Evolutionary conservation across 1,139 yeast genomes (phyloP).

Genomic region (Debaryomycetaceae sp.): DNA sequence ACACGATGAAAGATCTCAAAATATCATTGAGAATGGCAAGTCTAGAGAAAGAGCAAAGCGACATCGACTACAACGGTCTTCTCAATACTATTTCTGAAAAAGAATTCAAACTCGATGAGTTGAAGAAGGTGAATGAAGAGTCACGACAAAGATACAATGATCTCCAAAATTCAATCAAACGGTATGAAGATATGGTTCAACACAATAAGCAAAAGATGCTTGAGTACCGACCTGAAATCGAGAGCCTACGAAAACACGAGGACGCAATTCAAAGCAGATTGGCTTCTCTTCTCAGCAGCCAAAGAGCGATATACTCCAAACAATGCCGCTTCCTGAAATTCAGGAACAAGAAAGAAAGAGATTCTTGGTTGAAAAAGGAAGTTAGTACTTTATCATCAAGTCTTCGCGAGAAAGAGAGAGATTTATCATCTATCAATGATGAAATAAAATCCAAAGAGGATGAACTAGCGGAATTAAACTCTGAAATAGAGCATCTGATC

Average conservation of each 20-base stretch:
- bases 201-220: slow-evolving; percentile 21
- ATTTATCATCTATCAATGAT: slow-evolving; percentile 17
- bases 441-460: slow-evolving; percentile 17
- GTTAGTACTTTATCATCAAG: slow-evolving; percentile 19
- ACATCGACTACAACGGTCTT: slow-evolving; percentile 48
- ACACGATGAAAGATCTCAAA: slow-evolving; percentile 40
- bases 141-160: slow-evolving; percentile 15
- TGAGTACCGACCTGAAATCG: slow-evolving; percentile 40
- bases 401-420: slow-evolving; percentile 20
- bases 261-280: slow-evolving; percentile 35
- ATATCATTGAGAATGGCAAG: slow-evolving; percentile 36
- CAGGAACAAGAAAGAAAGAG: slow-evolving; percentile 53
- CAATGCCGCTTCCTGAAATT: slow-evolving; percentile 71
- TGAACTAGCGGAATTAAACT: slow-evolving; percentile 17
- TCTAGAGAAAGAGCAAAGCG: slow-evolving; percentile 51
- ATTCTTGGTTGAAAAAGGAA: slow-evolving; percentile 57
- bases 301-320: slow-evolving; percentile 66
- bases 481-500: slow-evolving; percentile 41
- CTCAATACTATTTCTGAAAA: slow-evolving; percentile 39
- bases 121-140: slow-evolving; percentile 15
- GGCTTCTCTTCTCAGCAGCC: slow-evolving; percentile 46
- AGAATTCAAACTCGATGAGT: slow-evolving; percentile 34
- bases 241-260: slow-evolving; percentile 40
- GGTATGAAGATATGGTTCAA: slow-evolving; percentile 16
- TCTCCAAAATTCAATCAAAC: slow-evolving; percentile 15